These are phyloP conservation scores for Juncus inflexus DNA, from an alignment of 176 grass and related monocot species.

Conservation along the genomic window DNA sequence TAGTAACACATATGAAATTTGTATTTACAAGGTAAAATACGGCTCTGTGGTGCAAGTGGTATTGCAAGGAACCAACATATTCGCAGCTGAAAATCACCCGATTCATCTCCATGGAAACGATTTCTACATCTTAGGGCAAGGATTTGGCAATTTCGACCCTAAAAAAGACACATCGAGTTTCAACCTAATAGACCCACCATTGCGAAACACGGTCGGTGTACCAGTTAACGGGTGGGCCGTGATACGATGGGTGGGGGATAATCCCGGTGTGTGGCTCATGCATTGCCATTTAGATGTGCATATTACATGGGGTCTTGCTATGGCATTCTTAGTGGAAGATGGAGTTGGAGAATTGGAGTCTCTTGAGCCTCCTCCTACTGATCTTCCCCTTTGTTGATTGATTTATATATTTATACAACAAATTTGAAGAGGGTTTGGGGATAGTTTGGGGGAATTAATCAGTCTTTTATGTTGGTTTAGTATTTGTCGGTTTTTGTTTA, in stretches of 20 bases:
- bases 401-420: neutral
- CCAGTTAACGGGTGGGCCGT: slow-evolving; percentile 88
- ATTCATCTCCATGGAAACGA: slow-evolving; percentile 94
- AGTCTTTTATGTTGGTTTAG: slow-evolving; percentile 3
- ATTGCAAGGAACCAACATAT: slow-evolving; percentile 82
- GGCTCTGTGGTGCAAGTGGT: slow-evolving; percentile 71
- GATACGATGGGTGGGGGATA: slow-evolving; percentile 73
- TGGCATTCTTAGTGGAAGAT: slow-evolving; percentile 81
- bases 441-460: neutral
- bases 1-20: too few relatives aligned
- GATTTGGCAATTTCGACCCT: slow-evolving; percentile 71
- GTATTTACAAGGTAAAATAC: slow-evolving; percentile 42
- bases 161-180: slow-evolving; percentile 47
- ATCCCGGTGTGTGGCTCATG: slow-evolving; percentile 94
- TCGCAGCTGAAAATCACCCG: slow-evolving; percentile 89
- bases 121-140: slow-evolving; percentile 79
- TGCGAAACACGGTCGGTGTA: slow-evolving; percentile 84
- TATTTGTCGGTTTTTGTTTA: slow-evolving; percentile 13
- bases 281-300: slow-evolving; percentile 90
- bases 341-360: slow-evolving; percentile 62
- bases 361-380: slow-evolving; percentile 43
- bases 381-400: slow-evolving; percentile 66
- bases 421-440: neutral
- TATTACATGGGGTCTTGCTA: slow-evolving; percentile 92
- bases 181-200: slow-evolving; percentile 73